Percentiles rank a stretch among this genome's conserved stretches.
These are phyloP conservation scores for Hanseniaspora valbyensis DNA, from an alignment of 805 yeast species.

Conservation along the genomic window DNA sequence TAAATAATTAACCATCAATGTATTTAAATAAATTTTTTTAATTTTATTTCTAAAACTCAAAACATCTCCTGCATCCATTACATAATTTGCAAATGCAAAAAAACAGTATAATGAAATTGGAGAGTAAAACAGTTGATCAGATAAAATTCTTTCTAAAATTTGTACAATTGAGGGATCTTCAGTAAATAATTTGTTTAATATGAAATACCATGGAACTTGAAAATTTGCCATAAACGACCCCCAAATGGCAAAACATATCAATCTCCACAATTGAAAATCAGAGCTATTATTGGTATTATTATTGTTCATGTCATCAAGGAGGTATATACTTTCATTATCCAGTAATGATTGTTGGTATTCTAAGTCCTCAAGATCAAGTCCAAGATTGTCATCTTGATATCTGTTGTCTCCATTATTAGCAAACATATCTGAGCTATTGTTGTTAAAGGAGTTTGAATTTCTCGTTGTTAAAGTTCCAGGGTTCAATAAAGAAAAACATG, in stretches of 20 bases:
- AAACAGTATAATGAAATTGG: slow-evolving; percentile 74
- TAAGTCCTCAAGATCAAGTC: slow-evolving; percentile 6
- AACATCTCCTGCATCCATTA: slow-evolving; percentile 63
- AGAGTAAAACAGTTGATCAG: slow-evolving; percentile 83
- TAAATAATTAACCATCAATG: slow-evolving; percentile 54
- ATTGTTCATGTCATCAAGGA: slow-evolving; percentile 18
- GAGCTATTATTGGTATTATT: background rate
- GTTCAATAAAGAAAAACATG: slow-evolving; percentile 1
- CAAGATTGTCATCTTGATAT: background rate
- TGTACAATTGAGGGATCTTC: slow-evolving; percentile 76
- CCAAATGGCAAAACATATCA: slow-evolving; percentile 76
- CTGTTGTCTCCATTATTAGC: background rate
- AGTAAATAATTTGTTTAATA: slow-evolving; percentile 64
- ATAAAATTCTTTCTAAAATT: slow-evolving; percentile 72
- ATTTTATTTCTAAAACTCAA: slow-evolving; percentile 56
- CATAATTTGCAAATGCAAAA: slow-evolving; percentile 71
- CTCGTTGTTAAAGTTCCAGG: background rate
- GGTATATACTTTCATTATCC: background rate
- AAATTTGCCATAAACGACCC: slow-evolving; percentile 72
- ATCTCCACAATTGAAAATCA: slow-evolving; percentile 53
- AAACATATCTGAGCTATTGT: background rate
- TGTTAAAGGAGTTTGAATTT: background rate
- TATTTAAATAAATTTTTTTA: slow-evolving; percentile 52
- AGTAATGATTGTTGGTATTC: slow-evolving; percentile 8
- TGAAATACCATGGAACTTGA: slow-evolving; percentile 81